These are phyloP conservation scores for Mycena polygramma DNA, from an alignment of 768 basidiomycete species.

Conservation along the genomic window DNA sequence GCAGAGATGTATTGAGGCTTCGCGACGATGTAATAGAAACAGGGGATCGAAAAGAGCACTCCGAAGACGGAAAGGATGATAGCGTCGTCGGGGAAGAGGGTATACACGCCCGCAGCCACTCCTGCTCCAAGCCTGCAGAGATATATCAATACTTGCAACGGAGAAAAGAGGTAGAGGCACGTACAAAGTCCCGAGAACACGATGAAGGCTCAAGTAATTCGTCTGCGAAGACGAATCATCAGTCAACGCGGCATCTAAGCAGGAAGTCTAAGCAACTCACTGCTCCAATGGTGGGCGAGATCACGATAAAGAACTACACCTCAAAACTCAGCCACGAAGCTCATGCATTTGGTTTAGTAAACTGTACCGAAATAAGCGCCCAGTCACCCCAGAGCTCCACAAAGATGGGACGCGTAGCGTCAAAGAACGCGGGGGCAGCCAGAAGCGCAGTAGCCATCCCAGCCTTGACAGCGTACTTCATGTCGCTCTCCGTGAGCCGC, in stretches of 20 bases:
- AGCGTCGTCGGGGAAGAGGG: conserved; percentile 81
- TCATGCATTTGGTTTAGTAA: conserved; percentile 6
- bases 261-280: conserved; percentile 52
- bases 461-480: conserved; percentile 90
- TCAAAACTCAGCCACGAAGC: conserved; percentile 19
- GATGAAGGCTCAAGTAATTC: conserved; percentile 87
- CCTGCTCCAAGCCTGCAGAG: conserved; percentile 77
- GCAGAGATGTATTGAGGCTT: conserved; percentile 82
- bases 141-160: conserved; percentile 27
- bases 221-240: conserved; percentile 62
- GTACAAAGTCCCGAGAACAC: conserved; percentile 88
- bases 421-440: conserved; percentile 90
- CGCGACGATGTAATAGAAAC: conserved; percentile 90
- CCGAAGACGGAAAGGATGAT: conserved; percentile 85
- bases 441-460: conserved; percentile 87
- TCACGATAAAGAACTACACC: conserved; percentile 86
- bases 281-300: conserved; percentile 90
- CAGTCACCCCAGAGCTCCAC: conserved; percentile 92
- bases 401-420: conserved; percentile 81
- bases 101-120: conserved; percentile 80
- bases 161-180: conserved; percentile 43
- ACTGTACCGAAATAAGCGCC: conserved; percentile 90
- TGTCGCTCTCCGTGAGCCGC: conserved; percentile 76
- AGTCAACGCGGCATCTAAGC: conserved; percentile 30
- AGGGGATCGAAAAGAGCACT: conserved; percentile 91